These are phyloP conservation scores for Groenewaldozyma tartarivorans DNA, from an alignment of 805 yeast genomes.

Conservation along the genomic window DNA sequence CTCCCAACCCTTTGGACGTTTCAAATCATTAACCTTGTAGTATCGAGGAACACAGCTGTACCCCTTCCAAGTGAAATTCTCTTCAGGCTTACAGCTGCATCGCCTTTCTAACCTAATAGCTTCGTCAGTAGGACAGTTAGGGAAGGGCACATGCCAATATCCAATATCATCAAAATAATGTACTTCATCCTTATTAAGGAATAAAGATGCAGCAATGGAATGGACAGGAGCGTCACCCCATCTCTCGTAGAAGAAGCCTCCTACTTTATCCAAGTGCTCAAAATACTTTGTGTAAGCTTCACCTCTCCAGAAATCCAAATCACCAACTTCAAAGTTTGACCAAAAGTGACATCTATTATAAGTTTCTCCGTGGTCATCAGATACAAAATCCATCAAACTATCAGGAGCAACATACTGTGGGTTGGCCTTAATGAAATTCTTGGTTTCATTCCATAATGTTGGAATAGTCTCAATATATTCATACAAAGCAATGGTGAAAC, in stretches of 20 bases:
- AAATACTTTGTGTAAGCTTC: slow-evolving; percentile 47
- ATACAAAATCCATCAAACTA: slow-evolving; percentile 61
- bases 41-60: slow-evolving; percentile 31
- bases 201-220: slow-evolving; percentile 50
- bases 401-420: slow-evolving; percentile 52
- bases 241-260: slow-evolving; percentile 65
- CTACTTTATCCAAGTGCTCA: slow-evolving; percentile 48
- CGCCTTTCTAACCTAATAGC: slow-evolving; percentile 44
- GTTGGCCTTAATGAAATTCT: slow-evolving; percentile 48
- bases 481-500: slow-evolving; percentile 64
- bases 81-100: slow-evolving; percentile 66
- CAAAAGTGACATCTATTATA: slow-evolving; percentile 86
- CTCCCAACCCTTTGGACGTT: slow-evolving; percentile 26
- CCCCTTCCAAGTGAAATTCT: slow-evolving; percentile 34
- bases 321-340: slow-evolving; percentile 64
- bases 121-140: slow-evolving; percentile 43
- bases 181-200: slow-evolving; percentile 41
- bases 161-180: slow-evolving; percentile 56
- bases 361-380: slow-evolving; percentile 57
- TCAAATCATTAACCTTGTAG: slow-evolving; percentile 23
- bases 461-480: slow-evolving; percentile 65
- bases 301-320: slow-evolving; percentile 48
- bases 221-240: slow-evolving; percentile 79
- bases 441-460: slow-evolving; percentile 67
- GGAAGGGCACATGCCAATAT: slow-evolving; percentile 47